phyloP scores from a whole-genome alignment of 2,329 filamentous ascomycete genomes.

The Fusarium praegraminearum region DNA sequence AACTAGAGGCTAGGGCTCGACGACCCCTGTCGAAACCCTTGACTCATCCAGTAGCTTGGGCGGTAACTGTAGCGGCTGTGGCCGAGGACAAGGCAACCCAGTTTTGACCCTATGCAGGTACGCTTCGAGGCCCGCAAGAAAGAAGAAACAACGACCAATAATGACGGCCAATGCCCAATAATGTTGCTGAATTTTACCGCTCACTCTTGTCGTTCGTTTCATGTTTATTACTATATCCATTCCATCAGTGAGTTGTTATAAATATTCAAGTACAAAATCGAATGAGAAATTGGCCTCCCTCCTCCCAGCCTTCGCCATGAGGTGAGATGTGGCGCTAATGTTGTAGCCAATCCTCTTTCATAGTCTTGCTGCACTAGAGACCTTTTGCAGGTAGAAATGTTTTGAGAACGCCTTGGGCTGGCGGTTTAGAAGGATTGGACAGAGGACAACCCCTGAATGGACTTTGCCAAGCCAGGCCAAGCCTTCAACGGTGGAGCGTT shows the following conservation, averaged over 20 bases:
- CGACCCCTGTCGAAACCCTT: constrained; percentile 21
- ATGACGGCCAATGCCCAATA: neutral
- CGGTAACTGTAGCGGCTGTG: constrained; percentile 22
- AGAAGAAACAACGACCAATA: neutral
- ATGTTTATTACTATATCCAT: neutral
- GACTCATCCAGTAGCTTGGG: constrained; percentile 9
- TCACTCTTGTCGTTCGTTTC: constrained; percentile 20
- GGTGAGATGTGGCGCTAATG: constrained; percentile 25
- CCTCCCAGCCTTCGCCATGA: neutral
- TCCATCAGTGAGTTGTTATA: neutral
- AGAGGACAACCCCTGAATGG: constrained; percentile 31
- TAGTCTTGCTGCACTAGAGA: constrained; percentile 22
- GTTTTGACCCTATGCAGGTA: constrained; percentile 31
- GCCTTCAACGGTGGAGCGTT: constrained; percentile 7
- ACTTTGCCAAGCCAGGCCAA: neutral
- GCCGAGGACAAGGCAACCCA: constrained; percentile 5
- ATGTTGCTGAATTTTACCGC: neutral
- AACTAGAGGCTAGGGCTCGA: neutral
- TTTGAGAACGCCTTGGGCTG: constrained; percentile 8
- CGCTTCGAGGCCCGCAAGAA: neutral
- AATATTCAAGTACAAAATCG: neutral
- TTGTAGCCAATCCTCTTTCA: constrained; percentile 43
- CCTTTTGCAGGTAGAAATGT: constrained; percentile 6
- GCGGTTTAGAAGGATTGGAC: constrained; percentile 21
- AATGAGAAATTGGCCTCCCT: neutral